These are phyloP conservation scores for Colletotrichum sansevieriae DNA, from an alignment of 2,329 filamentous ascomycete genomes.

Conservation along the genomic window DNA sequence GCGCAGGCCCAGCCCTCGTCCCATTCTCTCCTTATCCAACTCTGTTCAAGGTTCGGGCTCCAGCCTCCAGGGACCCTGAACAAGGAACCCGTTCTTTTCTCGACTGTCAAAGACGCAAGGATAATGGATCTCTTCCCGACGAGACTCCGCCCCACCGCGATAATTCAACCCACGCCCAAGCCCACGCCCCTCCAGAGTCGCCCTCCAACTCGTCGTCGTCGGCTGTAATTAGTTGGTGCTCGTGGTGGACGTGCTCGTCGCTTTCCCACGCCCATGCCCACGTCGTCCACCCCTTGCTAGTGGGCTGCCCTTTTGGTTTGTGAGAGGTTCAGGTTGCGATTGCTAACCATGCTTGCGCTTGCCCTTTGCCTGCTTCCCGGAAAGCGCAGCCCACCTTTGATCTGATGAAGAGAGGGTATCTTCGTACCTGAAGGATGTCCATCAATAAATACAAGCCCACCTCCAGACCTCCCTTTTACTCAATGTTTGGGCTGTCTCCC, in stretches of 20 bases:
- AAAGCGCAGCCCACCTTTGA: conserved; percentile 28
- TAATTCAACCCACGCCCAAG: neutral
- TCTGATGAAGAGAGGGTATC: conserved; percentile 36
- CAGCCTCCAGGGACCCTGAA: conserved; percentile 37
- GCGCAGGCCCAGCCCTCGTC: conserved; percentile 25
- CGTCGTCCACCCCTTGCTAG: conserved; percentile 20
- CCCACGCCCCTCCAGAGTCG: neutral
- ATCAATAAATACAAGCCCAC: conserved; percentile 39
- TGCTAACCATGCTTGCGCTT: conserved; percentile 24
- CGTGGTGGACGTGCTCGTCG: neutral
- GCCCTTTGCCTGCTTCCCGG: conserved; percentile 14
- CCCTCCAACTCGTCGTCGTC: neutral
- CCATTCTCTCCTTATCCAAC: conserved; percentile 37
- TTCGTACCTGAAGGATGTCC: conserved; percentile 32
- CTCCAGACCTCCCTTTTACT: conserved; percentile 37
- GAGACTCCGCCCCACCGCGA: conserved; percentile 26
- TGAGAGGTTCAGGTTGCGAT: conserved; percentile 23
- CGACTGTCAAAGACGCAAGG: neutral
- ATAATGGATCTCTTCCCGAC: conserved; percentile 23
- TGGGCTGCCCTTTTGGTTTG: conserved; percentile 39
- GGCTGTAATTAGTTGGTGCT: neutral
- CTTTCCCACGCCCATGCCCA: conserved; percentile 19
- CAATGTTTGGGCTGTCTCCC: conserved; percentile 28
- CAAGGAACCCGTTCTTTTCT: conserved; percentile 27
- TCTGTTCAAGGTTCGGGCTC: conserved; percentile 31